Conservation (phyloP, 495 filamentous ascomycete genomes). For the Daldinia loculata region DNA sequence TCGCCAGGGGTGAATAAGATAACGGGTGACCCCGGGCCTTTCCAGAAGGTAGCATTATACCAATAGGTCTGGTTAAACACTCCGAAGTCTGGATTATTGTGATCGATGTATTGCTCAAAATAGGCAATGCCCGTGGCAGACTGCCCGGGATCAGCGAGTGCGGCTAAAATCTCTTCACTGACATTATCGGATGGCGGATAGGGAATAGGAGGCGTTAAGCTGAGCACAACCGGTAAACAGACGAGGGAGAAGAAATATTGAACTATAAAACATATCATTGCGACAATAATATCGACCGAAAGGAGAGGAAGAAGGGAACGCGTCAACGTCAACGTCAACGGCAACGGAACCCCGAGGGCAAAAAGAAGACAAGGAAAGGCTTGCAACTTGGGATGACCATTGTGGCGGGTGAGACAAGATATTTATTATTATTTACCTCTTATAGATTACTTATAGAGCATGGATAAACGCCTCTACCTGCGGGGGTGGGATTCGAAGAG, state of each 20-base stretch:
- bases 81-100: constrained; percentile 60
- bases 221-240: constrained; percentile 6
- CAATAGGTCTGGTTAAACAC: constrained; percentile 66
- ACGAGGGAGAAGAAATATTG: constrained; percentile 12
- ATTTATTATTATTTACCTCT: constrained; percentile 16
- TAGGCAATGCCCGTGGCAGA: constrained; percentile 17
- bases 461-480: neutral
- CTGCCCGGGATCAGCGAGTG: constrained; percentile 24
- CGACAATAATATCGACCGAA: neutral
- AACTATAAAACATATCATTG: constrained; percentile 11
- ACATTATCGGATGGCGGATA: constrained; percentile 16
- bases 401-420: neutral
- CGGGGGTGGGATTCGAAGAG: neutral
- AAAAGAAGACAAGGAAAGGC: neutral
- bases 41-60: constrained; percentile 60
- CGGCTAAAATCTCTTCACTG: constrained; percentile 18
- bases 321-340: neutral
- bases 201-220: constrained; percentile 23
- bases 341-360: neutral
- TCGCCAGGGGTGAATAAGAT: constrained; percentile 68
- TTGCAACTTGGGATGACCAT: neutral
- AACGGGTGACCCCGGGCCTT: constrained; percentile 60
- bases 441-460: neutral
- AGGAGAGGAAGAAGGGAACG: neutral
- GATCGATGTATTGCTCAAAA: constrained; percentile 65